Evolutionary conservation across 129 eudicot genomes (phyloP).

Genomic region (Mikania micrantha): DNA sequence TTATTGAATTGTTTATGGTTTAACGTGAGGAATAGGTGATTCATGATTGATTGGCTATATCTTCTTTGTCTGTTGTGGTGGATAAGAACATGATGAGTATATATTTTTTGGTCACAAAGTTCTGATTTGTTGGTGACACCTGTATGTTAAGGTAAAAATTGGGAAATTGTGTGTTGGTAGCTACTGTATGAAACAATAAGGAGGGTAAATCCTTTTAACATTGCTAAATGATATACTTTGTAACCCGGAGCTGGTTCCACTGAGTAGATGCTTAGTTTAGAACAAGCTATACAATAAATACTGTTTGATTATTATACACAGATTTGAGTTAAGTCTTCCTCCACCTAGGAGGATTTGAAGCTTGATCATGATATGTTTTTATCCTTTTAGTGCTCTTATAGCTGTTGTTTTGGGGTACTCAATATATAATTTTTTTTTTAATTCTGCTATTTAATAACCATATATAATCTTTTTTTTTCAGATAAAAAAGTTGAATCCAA

Average conservation of each 20-base stretch:
- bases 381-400: not conserved
- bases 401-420: not conserved
- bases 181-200: not conserved
- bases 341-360: not conserved
- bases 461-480: not conserved
- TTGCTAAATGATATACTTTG: not conserved
- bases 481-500: slow-evolving; percentile 58
- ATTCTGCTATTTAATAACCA: not conserved
- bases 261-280: not conserved
- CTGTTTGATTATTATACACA: not conserved
- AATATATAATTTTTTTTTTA: not conserved
- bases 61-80: not conserved
- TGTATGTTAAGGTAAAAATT: not conserved
- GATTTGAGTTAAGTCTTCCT: not conserved
- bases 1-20: not conserved
- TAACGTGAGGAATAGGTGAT: not conserved
- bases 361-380: not conserved
- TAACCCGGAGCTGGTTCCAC: not conserved
- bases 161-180: slow-evolving; percentile 1
- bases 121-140: not conserved
- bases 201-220: not conserved
- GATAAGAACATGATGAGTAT: not conserved
- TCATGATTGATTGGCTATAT: not conserved
- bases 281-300: not conserved
- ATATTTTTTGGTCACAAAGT: not conserved